Conservation (phyloP, 2,329 filamentous ascomycete species). For the Hypoxylon sp. region DNA sequence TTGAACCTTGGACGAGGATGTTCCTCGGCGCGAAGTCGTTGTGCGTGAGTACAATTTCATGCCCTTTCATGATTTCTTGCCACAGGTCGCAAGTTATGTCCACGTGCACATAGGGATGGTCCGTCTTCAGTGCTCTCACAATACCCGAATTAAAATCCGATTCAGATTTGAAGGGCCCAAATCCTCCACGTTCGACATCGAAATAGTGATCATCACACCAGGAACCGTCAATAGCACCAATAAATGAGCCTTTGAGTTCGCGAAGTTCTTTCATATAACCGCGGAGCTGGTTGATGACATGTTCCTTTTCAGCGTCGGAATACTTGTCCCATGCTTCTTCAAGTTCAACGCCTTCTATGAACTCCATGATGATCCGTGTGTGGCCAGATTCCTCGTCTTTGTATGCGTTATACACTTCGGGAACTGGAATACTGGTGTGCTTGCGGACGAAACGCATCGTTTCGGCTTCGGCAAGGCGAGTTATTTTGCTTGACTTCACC, state of each 20-base stretch:
- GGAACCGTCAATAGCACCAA: constrained; percentile 29
- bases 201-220: constrained; percentile 32
- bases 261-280: constrained; percentile 32
- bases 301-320: constrained; percentile 23
- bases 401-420: constrained; percentile 35
- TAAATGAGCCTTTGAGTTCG: constrained; percentile 24
- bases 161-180: constrained; percentile 19
- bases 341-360: constrained; percentile 29
- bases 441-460: constrained; percentile 33
- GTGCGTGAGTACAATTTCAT: constrained; percentile 38
- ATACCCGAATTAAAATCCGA: neutral
- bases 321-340: constrained; percentile 33
- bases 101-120: neutral
- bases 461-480: constrained; percentile 28
- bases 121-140: neutral
- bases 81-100: too few relatives aligned
- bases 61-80: constrained; percentile 3
- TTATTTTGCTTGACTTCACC: neutral
- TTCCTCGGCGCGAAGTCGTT: constrained; percentile 39
- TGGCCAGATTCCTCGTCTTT: constrained; percentile 34
- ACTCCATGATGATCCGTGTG: constrained; percentile 38
- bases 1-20: constrained; percentile 35
- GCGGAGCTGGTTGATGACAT: constrained; percentile 22
- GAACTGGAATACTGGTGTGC: constrained; percentile 34
- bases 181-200: constrained; percentile 1